phyloP scores from a whole-genome alignment of 306 rosid species.

The Dryas alaskensis region DNA sequence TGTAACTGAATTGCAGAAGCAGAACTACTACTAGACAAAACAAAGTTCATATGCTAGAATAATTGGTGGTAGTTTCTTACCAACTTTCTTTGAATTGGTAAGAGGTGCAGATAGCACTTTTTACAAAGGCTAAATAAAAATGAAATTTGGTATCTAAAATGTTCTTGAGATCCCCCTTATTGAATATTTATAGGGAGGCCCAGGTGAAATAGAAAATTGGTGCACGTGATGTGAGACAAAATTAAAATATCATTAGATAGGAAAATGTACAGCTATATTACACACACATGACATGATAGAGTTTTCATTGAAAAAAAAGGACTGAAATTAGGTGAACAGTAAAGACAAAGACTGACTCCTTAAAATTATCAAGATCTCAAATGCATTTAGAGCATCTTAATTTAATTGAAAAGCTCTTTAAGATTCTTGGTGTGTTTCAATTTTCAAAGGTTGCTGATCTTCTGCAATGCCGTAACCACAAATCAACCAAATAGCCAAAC shows the following conservation, averaged over 20 bases:
- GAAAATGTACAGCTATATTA: no score
- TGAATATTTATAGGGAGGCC: neutral
- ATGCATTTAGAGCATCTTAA: no score
- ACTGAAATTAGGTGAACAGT: no score
- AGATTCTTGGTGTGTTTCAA: neutral
- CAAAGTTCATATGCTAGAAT: neutral
- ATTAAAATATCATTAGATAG: neutral
- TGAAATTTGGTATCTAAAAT: neutral
- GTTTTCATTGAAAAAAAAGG: no score
- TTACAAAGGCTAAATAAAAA: neutral
- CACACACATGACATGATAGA: no score
- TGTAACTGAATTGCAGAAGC: neutral
- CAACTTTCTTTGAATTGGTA: slow-evolving; percentile 4
- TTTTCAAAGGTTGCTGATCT: neutral
- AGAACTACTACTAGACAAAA: neutral
- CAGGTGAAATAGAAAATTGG: neutral
- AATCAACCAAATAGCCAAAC: neutral
- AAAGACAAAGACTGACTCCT: no score
- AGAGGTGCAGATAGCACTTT: neutral
- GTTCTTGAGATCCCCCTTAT: neutral
- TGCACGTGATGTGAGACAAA: neutral
- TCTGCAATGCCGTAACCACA: neutral
- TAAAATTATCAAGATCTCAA: no score
- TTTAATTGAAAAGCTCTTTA: neutral
- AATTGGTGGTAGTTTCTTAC: slow-evolving; percentile 1